Conservation (phyloP, 2,329 filamentous ascomycete species). For the Ophiostoma sp. region DNA sequence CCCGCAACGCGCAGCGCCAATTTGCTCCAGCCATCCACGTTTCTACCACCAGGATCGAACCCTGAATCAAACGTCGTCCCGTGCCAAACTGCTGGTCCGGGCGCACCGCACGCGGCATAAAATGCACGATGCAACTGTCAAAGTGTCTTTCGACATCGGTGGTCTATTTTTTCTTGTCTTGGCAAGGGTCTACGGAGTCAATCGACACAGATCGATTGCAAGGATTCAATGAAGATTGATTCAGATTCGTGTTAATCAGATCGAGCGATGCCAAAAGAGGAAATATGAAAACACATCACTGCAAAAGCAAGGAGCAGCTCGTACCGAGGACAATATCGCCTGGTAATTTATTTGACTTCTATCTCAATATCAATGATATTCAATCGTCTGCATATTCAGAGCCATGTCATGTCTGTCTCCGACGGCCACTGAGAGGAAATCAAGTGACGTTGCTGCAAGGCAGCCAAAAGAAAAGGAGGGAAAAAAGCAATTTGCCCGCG, state of each 20-base stretch:
- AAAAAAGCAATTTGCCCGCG: background rate
- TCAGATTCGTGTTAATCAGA: background rate
- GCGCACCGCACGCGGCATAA: background rate
- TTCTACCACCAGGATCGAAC: background rate
- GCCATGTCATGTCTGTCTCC: background rate
- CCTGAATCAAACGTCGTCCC: background rate
- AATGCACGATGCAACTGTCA: background rate
- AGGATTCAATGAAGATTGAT: background rate
- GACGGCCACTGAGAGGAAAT: background rate
- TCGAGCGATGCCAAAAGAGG: background rate
- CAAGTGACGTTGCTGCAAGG: background rate
- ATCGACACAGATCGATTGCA: background rate
- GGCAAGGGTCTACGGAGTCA: background rate
- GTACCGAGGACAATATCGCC: background rate
- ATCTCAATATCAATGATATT: background rate
- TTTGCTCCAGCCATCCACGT: background rate
- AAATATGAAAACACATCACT: background rate
- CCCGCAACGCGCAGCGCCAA: background rate
- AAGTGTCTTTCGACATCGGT: background rate
- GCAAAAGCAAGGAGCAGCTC: background rate
- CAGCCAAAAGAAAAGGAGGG: background rate
- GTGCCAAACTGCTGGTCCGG: background rate
- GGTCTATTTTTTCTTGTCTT: background rate
- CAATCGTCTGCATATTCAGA: background rate
- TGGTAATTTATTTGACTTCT: background rate